These are phyloP conservation scores for Metschnikowia peoriensis DNA, from an alignment of 805 yeast genomes.

Conservation along the genomic window DNA sequence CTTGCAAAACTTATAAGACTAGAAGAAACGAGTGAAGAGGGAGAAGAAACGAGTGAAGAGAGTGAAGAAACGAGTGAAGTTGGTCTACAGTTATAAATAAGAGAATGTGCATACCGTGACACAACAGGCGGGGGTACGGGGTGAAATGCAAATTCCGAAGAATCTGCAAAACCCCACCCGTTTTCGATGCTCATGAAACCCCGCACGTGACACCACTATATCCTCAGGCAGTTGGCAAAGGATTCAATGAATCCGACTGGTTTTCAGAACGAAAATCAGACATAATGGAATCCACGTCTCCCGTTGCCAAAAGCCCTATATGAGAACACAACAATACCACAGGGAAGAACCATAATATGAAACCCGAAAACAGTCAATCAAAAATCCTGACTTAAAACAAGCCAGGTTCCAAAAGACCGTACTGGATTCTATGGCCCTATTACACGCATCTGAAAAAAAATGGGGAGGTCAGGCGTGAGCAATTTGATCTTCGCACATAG, in stretches of 20 bases:
- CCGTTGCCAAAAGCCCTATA: background rate
- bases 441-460: slow-evolving; percentile 6
- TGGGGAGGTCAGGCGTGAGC: slow-evolving; percentile 3
- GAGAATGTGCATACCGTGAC: slow-evolving; percentile 11
- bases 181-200: slow-evolving; percentile 2
- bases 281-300: background rate
- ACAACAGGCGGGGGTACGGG: background rate
- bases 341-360: slow-evolving; percentile 3
- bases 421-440: background rate
- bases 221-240: slow-evolving; percentile 1
- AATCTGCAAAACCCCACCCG: background rate
- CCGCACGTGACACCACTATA: background rate
- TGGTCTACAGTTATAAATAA: too few species aligned
- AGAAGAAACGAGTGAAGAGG: background rate
- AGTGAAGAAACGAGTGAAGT: background rate
- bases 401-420: background rate
- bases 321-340: background rate
- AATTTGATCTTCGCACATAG: slow-evolving; percentile 41
- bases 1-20: slow-evolving; percentile 15
- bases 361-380: background rate
- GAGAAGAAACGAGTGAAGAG: background rate
- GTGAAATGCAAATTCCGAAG: background rate
- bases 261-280: slow-evolving; percentile 13
- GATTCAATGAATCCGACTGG: background rate
- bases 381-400: slow-evolving; percentile 7